A percentile compares a stretch with the other conserved stretches of the same genome.
These are phyloP conservation scores for Moricandia arvensis DNA, from an alignment of 345 rosid genomes.

Conservation along the genomic window DNA sequence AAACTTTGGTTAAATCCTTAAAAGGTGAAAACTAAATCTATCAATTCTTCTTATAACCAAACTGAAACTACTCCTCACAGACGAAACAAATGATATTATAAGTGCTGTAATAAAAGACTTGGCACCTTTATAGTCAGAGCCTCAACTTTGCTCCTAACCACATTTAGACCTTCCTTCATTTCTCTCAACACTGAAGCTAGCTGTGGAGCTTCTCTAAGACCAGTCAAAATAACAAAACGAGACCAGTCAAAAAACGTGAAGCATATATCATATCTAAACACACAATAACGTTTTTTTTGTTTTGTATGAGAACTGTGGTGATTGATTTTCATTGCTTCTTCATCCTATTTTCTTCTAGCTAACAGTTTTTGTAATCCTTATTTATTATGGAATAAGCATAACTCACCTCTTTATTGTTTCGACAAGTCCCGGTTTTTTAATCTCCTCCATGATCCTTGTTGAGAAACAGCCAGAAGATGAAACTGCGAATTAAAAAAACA, in stretches of 20 bases:
- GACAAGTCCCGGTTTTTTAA: conserved; percentile 4
- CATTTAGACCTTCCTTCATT: conserved; percentile 76
- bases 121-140: conserved; percentile 71
- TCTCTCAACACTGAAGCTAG: conserved; percentile 63
- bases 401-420: conserved; percentile 43
- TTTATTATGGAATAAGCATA: neutral
- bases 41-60: neutral
- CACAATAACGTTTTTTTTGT: neutral
- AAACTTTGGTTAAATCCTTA: neutral
- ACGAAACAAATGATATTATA: neutral
- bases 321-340: neutral
- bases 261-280: neutral
- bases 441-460: conserved; percentile 33
- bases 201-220: conserved; percentile 64
- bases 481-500: neutral
- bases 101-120: neutral
- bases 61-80: neutral
- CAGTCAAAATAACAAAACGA: neutral
- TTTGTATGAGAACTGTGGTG: neutral
- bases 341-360: neutral
- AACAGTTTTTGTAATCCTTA: neutral
- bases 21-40: neutral
- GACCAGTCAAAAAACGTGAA: neutral
- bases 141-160: conserved; percentile 65
- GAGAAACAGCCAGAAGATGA: conserved; percentile 2